Conservation (phyloP, 805 yeast genomes). For the Metschnikowia sp. region DNA sequence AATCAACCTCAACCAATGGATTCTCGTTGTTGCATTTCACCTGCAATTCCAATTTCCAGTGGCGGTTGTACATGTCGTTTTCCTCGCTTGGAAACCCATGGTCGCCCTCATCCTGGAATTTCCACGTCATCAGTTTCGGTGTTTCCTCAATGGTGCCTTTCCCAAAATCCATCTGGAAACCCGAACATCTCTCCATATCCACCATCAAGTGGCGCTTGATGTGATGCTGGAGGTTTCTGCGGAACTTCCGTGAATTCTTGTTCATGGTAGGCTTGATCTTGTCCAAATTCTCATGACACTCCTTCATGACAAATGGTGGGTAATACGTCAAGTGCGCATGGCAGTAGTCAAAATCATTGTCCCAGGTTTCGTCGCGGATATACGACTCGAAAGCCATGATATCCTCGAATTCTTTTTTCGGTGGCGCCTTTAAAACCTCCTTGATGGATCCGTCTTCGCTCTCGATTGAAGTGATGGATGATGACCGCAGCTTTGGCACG, state of each 20-base stretch:
- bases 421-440: conserved; percentile 37
- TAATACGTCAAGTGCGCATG: conserved; percentile 65
- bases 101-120: conserved; percentile 53
- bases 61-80: conserved; percentile 44
- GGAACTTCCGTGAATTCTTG: conserved; percentile 67
- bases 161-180: conserved; percentile 52
- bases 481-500: conserved; percentile 35
- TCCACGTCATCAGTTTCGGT: conserved; percentile 59
- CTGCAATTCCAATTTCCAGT: conserved; percentile 62
- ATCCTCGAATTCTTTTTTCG: conserved; percentile 54
- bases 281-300: conserved; percentile 65
- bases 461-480: conserved; percentile 38
- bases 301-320: conserved; percentile 71
- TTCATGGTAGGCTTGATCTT: conserved; percentile 70
- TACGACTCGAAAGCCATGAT: conserved; percentile 59
- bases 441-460: conserved; percentile 27
- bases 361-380: conserved; percentile 71
- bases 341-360: conserved; percentile 66
- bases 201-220: conserved; percentile 65
- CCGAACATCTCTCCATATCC: conserved; percentile 62
- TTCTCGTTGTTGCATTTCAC: conserved; percentile 64
- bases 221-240: conserved; percentile 73
- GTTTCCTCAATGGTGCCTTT: conserved; percentile 46
- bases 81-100: conserved; percentile 54
- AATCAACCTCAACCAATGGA: conserved; percentile 66